Evolutionary conservation across 2,329 filamentous ascomycete species (phyloP).

Genomic region (Colletotrichum spinosum): DNA sequence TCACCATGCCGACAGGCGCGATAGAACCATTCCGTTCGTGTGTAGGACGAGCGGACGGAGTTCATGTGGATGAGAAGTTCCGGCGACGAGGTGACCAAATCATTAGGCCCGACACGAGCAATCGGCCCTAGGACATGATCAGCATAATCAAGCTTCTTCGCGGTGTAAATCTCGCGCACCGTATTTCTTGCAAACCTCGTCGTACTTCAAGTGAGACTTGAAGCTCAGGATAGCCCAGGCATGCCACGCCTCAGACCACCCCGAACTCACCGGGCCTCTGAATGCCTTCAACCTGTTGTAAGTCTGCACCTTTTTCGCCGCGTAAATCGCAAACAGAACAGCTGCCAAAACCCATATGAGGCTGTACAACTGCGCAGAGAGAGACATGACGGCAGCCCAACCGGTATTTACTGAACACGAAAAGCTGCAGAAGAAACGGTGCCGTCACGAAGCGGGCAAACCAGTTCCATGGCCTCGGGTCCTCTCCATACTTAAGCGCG

Average conservation of each 20-base stretch:
- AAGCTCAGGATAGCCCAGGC: slow-evolving; percentile 24
- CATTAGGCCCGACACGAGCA: slow-evolving; percentile 55
- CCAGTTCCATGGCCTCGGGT: too few species aligned
- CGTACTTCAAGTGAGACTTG: slow-evolving; percentile 33
- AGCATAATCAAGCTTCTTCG: background rate
- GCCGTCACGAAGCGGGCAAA: too few species aligned
- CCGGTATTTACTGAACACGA: too few species aligned
- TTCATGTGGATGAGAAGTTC: slow-evolving; percentile 48
- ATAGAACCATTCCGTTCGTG: slow-evolving; percentile 48
- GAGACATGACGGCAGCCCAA: slow-evolving; percentile 1
- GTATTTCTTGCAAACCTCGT: slow-evolving; percentile 29
- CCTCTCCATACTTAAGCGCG: too few species aligned
- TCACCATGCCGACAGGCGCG: slow-evolving; percentile 49
- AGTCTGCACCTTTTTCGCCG: slow-evolving; percentile 12
- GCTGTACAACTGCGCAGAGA: slow-evolving; percentile 18
- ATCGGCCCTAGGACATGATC: slow-evolving; percentile 43
- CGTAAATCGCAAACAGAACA: slow-evolving; percentile 2
- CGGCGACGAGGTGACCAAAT: slow-evolving; percentile 53
- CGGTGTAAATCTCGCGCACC: background rate
- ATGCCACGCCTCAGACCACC: slow-evolving; percentile 28
- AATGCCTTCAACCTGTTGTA: slow-evolving; percentile 30
- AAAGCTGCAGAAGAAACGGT: too few species aligned
- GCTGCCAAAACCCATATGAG: slow-evolving; percentile 18
- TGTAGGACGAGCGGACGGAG: slow-evolving; percentile 49
- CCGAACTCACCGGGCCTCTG: slow-evolving; percentile 20